These are phyloP conservation scores for Fusarium penzigii DNA, from an alignment of 2,329 filamentous ascomycete genomes.

Conservation along the genomic window DNA sequence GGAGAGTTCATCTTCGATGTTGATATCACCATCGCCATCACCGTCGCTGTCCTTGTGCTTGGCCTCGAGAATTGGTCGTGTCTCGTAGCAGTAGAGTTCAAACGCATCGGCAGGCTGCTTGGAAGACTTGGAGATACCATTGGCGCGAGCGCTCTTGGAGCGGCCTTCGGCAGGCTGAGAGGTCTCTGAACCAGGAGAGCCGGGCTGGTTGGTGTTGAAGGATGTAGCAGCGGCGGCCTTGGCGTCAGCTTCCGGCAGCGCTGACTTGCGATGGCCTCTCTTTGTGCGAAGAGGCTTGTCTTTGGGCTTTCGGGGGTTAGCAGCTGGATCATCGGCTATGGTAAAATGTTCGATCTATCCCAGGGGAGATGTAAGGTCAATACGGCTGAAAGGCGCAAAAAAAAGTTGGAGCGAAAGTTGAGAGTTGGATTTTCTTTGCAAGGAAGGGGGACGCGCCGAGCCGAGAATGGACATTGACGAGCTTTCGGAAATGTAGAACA, in stretches of 20 bases:
- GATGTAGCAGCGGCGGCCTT: constrained; percentile 42
- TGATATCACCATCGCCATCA: constrained; percentile 31
- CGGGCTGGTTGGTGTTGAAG: constrained; percentile 50
- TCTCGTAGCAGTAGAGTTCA: constrained; percentile 56
- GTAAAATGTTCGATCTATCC: constrained; percentile 36
- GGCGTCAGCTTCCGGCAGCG: constrained; percentile 45
- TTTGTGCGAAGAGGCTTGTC: constrained; percentile 77
- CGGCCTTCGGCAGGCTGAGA: constrained; percentile 33
- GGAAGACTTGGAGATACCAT: constrained; percentile 42
- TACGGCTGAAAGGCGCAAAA: constrained; percentile 27
- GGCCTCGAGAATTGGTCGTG: constrained; percentile 44
- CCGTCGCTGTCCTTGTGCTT: constrained; percentile 41
- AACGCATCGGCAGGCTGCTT: constrained; percentile 52
- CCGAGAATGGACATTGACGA: constrained; percentile 5
- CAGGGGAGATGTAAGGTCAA: constrained; percentile 8
- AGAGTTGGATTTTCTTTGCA: constrained; percentile 27
- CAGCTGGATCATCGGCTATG: constrained; percentile 35
- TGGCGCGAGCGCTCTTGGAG: constrained; percentile 36
- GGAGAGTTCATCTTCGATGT: constrained; percentile 57
- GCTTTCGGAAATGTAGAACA: constrained; percentile 14
- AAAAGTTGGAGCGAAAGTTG: constrained; percentile 27
- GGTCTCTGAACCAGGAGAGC: constrained; percentile 51
- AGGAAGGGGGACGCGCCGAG: constrained; percentile 17
- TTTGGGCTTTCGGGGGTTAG: constrained; percentile 60
- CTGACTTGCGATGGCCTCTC: constrained; percentile 67